A percentile compares a stretch with the other conserved stretches of the same genome.
These are phyloP conservation scores for Aristolochia fimbriata DNA, from an alignment of 164 flowering plant genomes.

Conservation along the genomic window DNA sequence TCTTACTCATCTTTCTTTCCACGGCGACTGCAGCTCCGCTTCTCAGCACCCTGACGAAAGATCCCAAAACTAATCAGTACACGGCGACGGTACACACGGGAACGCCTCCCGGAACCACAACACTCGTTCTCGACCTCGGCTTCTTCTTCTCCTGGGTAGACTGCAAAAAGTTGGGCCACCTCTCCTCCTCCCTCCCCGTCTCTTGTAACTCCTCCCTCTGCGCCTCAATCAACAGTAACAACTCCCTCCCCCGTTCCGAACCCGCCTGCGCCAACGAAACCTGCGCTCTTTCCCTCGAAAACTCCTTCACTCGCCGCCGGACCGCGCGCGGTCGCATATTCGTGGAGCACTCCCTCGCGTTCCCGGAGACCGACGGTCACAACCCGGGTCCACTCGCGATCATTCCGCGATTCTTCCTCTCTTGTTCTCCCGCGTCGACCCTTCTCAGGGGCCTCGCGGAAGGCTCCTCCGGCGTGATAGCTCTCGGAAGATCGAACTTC, in stretches of 20 bases:
- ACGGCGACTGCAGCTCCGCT: background rate
- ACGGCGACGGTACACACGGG: conserved; percentile 13
- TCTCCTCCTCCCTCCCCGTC: conserved; percentile 13
- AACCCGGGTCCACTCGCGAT: conserved; percentile 14
- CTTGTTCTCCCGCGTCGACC: conserved; percentile 11
- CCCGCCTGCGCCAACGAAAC: conserved; percentile 24
- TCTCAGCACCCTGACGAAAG: conserved; percentile 16
- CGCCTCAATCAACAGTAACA: conserved; percentile 11
- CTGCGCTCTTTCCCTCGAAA: conserved; percentile 14
- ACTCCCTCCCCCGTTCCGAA: conserved; percentile 4
- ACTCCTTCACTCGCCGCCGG: conserved; percentile 10
- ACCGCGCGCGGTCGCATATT: conserved; percentile 9
- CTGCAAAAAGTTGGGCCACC: conserved; percentile 11
- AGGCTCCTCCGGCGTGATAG: conserved; percentile 21
- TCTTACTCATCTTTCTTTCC: background rate
- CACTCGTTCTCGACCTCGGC: conserved; percentile 18
- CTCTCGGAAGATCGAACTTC: conserved; percentile 17
- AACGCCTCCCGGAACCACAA: conserved; percentile 17
- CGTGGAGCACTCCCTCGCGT: conserved; percentile 9
- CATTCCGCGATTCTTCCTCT: conserved; percentile 17
- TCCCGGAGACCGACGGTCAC: conserved; percentile 21
- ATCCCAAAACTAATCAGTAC: conserved; percentile 22
- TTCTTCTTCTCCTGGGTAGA: conserved; percentile 22
- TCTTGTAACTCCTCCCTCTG: conserved; percentile 22
- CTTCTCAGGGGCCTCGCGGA: conserved; percentile 24